These are phyloP conservation scores for Centaurea solstitialis DNA, from an alignment of 129 eudicot genomes.

Conservation along the genomic window DNA sequence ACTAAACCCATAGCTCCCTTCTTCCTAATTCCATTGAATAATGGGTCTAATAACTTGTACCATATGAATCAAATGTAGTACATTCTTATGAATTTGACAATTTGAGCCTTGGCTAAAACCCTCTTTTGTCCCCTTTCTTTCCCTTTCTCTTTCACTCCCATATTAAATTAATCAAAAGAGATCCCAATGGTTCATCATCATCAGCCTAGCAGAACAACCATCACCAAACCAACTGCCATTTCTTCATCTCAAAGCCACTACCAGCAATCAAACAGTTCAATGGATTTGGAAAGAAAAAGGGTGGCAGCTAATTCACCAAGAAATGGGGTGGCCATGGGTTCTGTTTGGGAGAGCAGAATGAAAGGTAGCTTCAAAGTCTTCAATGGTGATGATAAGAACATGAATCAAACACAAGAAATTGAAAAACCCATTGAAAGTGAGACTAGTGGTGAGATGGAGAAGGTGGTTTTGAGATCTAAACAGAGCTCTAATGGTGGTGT, in stretches of 20 bases:
- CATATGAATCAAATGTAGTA: conserved; percentile 7
- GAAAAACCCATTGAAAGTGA: conserved; percentile 17
- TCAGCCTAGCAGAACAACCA: conserved; percentile 12
- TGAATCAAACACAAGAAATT: conserved; percentile 10
- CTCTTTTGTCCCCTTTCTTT: conserved; percentile 28
- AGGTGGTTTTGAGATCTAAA: conserved; percentile 39
- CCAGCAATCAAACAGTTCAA: conserved; percentile 24
- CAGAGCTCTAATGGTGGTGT: conserved; percentile 38
- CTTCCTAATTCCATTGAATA: background rate
- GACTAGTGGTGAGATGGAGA: conserved; percentile 20
- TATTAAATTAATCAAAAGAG: conserved; percentile 7
- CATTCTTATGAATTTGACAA: conserved; percentile 5
- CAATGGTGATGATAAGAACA: conserved; percentile 31
- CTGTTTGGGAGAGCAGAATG: conserved; percentile 87
- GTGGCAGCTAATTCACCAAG: conserved; percentile 32
- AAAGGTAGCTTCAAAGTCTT: conserved; percentile 73
- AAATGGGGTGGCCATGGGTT: conserved; percentile 53
- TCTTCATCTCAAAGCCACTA: conserved; percentile 51
- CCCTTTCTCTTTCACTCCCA: conserved; percentile 13
- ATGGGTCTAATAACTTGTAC: conserved; percentile 15
- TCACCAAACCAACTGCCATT: conserved; percentile 51
- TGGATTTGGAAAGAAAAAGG: conserved; percentile 54
- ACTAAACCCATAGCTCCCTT: background rate
- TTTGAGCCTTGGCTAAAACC: conserved; percentile 13
- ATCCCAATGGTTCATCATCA: conserved; percentile 52